Evolutionary conservation across 306 rosid species (phyloP), one percentile per base, ranked within the genome.

Genomic region (Oxytropis ochrocephala): DNA sequence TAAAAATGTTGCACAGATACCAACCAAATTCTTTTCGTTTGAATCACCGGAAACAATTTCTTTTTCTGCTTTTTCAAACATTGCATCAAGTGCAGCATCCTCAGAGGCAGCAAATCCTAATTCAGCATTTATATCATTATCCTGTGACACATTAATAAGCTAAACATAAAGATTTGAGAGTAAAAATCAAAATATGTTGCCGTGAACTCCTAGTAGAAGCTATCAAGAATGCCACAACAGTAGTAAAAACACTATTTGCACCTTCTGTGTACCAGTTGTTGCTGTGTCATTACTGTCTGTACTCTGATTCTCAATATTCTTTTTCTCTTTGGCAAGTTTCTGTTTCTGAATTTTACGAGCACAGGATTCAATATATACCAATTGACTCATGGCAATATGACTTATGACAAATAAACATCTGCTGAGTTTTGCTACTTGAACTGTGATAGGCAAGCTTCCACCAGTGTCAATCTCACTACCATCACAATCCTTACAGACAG

Each of bases 71-170:
- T 83, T 88, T 68, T 93, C 97, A 53, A 88, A 80, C 70, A 93
- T 81, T 33, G 86, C 81, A 81, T 93, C 98, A 82, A 93, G 85
- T 56, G 78, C 68, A 54, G 97, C 98, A 82, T 93, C 98, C 85
- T 87, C 98, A 53, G 98, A 90, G 13, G 96, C 96, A 39, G 98
- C 80, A 81, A 93, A 86, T 60, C 98, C 98, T 79, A 93, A 85
- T 80, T 90, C 98, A 5, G 91, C 84, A 74, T 79, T 88, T 59
- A 93, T 90, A 68, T 82, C 83, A 74, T 81, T 80, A 76, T 84
- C 96, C 98, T 93, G 88, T 75, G 82, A 74, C 42, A 75, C 33
- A 56, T 43, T 44, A 61, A 29, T 58, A 19, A 64, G 67, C 7
- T 24, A 64, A 30, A 49, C 39, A 30, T 46, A 60, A 17, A 24